Percentiles rank a stretch among this genome's conserved stretches.
Conservation (phyloP, 306 rosid genomes). For the Styphnolobium japonicum region DNA sequence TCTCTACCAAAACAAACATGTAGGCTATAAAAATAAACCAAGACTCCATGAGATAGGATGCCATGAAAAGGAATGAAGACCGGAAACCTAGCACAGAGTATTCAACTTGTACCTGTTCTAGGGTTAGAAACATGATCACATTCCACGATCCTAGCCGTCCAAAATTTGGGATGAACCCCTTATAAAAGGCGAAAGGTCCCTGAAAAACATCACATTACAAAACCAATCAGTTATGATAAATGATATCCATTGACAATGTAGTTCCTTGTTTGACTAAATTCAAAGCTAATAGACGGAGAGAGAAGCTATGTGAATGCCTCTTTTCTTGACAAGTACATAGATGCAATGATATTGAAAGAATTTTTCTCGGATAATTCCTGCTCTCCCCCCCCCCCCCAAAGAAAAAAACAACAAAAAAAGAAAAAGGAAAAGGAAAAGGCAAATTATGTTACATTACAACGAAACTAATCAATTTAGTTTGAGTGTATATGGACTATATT, state of each 20-base stretch:
- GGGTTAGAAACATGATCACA: slow-evolving; percentile 94
- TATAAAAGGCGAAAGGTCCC: slow-evolving; percentile 95
- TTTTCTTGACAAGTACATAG: neutral
- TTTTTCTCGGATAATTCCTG: neutral
- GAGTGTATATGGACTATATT: neutral
- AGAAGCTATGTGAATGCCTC: too few relatives aligned
- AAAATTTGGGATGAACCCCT: slow-evolving; percentile 91
- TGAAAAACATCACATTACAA: slow-evolving; percentile 40
- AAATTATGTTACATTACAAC: neutral
- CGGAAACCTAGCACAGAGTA: neutral
- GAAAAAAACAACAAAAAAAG: too few relatives aligned
- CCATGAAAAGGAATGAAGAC: neutral
- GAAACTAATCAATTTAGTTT: neutral
- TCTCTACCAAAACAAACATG: neutral
- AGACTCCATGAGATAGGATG: neutral
- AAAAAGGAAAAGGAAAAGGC: too few relatives aligned
- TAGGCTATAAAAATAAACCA: neutral
- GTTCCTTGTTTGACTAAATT: neutral
- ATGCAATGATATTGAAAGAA: neutral
- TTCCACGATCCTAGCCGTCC: slow-evolving; percentile 99
- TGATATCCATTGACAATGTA: neutral
- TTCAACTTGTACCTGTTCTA: slow-evolving; percentile 74
- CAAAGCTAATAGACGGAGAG: too few relatives aligned
- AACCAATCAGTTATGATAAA: slow-evolving; percentile 7
- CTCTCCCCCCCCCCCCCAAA: neutral